A percentile compares a stretch with the other conserved stretches of the same genome.
Evolutionary conservation across 106 monocot genomes (phyloP).

Genomic region (Ottelia alismoides): DNA sequence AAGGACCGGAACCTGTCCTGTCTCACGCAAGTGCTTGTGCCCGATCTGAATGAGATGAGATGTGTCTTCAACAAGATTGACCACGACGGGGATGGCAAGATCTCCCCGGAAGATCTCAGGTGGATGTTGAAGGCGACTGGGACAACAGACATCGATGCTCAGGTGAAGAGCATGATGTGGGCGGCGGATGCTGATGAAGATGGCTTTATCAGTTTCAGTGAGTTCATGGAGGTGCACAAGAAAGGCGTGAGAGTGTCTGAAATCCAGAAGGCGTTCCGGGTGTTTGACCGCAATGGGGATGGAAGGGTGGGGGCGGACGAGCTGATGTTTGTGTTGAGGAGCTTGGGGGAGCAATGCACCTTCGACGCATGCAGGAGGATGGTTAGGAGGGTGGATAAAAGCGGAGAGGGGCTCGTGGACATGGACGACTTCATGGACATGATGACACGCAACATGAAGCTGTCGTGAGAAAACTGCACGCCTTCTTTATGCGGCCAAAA

Average conservation of each 20-base stretch:
- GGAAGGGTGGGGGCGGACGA: constrained; percentile 57
- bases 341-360: constrained; percentile 28
- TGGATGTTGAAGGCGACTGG: constrained; percentile 20
- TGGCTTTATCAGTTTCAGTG: constrained; percentile 32
- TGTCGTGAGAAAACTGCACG: too few species aligned
- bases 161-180: constrained; percentile 24
- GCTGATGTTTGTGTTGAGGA: constrained; percentile 23
- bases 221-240: constrained; percentile 76
- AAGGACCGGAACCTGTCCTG: constrained; percentile 33
- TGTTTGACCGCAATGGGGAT: constrained; percentile 57
- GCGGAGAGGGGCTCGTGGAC: constrained; percentile 31
- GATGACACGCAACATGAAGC: constrained; percentile 76
- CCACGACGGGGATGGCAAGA: constrained; percentile 21
- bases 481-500: too few species aligned
- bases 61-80: constrained; percentile 55
- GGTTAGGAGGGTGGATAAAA: constrained; percentile 33
- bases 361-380: constrained; percentile 51
- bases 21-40: constrained; percentile 17
- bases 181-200: constrained; percentile 25
- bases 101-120: constrained; percentile 28
- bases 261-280: constrained; percentile 45
- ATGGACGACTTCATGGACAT: constrained; percentile 83
- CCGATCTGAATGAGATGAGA: constrained; percentile 38
- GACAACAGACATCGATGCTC: constrained; percentile 25
- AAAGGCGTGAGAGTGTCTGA: constrained; percentile 38